A percentile compares a stretch with the other conserved stretches of the same genome.
These are phyloP conservation scores for Xylariaceae sp. DNA, from an alignment of 2,329 filamentous ascomycete species.

Conservation along the genomic window DNA sequence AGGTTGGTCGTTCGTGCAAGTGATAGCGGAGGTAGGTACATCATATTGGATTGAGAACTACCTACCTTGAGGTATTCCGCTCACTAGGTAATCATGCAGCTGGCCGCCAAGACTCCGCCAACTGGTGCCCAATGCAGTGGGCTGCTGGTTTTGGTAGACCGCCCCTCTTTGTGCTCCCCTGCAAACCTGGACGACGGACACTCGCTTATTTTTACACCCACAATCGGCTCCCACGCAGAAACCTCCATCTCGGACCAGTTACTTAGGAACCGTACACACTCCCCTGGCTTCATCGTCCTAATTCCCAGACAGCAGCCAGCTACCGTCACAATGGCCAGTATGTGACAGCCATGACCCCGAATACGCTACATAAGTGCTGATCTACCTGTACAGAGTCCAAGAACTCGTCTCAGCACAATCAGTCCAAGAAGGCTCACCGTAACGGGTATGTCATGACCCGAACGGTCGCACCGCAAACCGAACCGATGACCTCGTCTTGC, in stretches of 20 bases:
- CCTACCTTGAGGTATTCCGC: no score
- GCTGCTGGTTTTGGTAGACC: no score
- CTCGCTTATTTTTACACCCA: conserved; percentile 34
- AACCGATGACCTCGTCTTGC: background rate
- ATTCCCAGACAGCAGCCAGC: conserved; percentile 20
- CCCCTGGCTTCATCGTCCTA: conserved; percentile 19
- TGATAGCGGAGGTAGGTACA: no score
- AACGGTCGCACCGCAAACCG: conserved; percentile 2
- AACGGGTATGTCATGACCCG: conserved; percentile 73
- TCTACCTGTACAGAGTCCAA: conserved; percentile 73
- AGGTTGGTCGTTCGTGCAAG: no score
- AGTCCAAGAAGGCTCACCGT: conserved; percentile 96
- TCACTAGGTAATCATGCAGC: no score
- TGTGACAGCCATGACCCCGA: conserved; percentile 32
- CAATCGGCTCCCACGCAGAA: conserved; percentile 22
- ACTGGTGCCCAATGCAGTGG: no score
- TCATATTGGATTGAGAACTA: no score
- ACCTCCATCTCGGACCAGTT: conserved; percentile 19
- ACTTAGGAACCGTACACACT: conserved; percentile 20
- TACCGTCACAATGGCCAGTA: conserved; percentile 65
- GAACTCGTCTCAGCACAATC: conserved; percentile 99
- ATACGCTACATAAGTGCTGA: conserved; percentile 21
- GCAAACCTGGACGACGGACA: conserved; percentile 10
- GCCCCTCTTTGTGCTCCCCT: no score
- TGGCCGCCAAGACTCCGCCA: no score